A percentile compares a stretch with the other conserved stretches of the same genome.
These are phyloP conservation scores for Daldinia grandis DNA, from an alignment of 495 filamentous ascomycete species.

Conservation along the genomic window DNA sequence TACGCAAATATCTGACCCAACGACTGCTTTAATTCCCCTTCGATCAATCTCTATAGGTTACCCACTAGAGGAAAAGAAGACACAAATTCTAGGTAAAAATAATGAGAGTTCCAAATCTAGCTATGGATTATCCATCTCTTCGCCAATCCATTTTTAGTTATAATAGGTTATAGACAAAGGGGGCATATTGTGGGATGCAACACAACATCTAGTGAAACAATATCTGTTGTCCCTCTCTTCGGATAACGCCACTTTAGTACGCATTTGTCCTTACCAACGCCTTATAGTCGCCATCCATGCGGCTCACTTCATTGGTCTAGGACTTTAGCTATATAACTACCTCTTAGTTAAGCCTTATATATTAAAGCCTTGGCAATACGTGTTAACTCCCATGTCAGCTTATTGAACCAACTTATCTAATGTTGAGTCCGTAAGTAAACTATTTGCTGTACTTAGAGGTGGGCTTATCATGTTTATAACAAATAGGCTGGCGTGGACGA, in stretches of 20 bases:
- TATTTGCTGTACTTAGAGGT: neutral
- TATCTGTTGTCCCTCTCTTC: neutral
- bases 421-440: neutral
- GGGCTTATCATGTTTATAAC: neutral
- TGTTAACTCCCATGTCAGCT: neutral
- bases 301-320: neutral
- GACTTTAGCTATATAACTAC: neutral
- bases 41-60: neutral
- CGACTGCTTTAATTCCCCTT: neutral
- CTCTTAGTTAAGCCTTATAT: neutral
- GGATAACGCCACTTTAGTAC: neutral
- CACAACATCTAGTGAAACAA: neutral
- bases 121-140: neutral
- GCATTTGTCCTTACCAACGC: neutral
- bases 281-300: neutral
- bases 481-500: neutral
- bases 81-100: neutral
- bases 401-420: neutral
- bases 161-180: neutral
- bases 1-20: neutral
- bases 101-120: neutral
- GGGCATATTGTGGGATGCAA: neutral
- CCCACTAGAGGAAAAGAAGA: neutral
- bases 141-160: neutral
- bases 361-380: neutral